phyloP scores from a whole-genome alignment of 345 rosid species.

The Syzygium oleosum region DNA sequence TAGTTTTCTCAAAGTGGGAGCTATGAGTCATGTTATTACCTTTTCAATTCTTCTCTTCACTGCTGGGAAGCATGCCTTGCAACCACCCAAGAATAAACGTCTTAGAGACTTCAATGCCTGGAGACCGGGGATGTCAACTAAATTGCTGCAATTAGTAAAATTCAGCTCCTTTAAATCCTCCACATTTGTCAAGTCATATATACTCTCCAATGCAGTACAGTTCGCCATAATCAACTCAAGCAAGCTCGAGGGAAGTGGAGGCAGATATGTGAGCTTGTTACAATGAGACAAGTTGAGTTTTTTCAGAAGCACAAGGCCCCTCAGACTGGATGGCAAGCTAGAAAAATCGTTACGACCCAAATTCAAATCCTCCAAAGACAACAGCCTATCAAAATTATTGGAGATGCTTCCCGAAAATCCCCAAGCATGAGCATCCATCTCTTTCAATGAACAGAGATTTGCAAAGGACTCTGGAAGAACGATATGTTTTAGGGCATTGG shows the following conservation, averaged over 20 bases:
- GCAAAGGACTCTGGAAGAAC: slow-evolving; percentile 28
- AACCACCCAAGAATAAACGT: slow-evolving; percentile 29
- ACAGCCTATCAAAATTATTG: slow-evolving; percentile 40
- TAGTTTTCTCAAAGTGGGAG: not conserved
- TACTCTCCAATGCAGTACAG: slow-evolving; percentile 28
- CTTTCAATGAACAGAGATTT: slow-evolving; percentile 21
- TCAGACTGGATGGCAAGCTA: slow-evolving; percentile 42
- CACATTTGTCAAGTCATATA: slow-evolving; percentile 27
- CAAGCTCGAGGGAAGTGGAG: slow-evolving; percentile 41
- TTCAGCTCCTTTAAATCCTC: slow-evolving; percentile 13
- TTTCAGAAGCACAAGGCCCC: slow-evolving; percentile 29
- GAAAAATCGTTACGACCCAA: slow-evolving; percentile 28
- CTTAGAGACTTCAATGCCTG: slow-evolving; percentile 26
- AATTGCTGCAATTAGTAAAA: slow-evolving; percentile 32
- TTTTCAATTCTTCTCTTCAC: slow-evolving; percentile 32
- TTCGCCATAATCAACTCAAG: slow-evolving; percentile 17
- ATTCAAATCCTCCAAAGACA: slow-evolving; percentile 19
- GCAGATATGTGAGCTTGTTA: slow-evolving; percentile 28
- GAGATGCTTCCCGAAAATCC: slow-evolving; percentile 31
- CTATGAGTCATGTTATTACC: slow-evolving; percentile 10
- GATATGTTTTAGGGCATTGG: not conserved
- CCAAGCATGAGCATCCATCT: slow-evolving; percentile 39
- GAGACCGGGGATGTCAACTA: slow-evolving; percentile 37
- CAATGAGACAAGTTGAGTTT: slow-evolving; percentile 21
- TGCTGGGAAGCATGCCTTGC: slow-evolving; percentile 18